Conservation (phyloP, 1,139 yeast genomes). For the Yamadazyma taylorii region DNA sequence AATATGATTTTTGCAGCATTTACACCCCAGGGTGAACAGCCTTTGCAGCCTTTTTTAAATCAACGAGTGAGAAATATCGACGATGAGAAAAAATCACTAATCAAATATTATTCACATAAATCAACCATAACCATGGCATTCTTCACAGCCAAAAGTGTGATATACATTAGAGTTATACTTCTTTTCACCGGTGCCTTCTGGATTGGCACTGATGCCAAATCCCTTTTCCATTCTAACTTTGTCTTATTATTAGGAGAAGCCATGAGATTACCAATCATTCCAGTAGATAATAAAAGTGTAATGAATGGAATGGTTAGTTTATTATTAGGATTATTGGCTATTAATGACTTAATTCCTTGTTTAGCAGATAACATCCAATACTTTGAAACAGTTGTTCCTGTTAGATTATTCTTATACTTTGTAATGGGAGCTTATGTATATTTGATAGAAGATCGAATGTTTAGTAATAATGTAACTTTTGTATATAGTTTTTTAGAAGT, state of each 20-base stretch:
- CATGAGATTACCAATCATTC: slow-evolving; percentile 50
- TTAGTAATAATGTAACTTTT: slow-evolving; percentile 64
- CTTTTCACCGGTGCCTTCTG: slow-evolving; percentile 53
- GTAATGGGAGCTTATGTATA: slow-evolving; percentile 46
- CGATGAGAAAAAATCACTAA: too few species aligned
- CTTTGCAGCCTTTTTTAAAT: too few species aligned
- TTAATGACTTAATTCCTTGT: slow-evolving; percentile 59
- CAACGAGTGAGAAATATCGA: too few species aligned
- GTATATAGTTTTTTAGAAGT: slow-evolving; percentile 65
- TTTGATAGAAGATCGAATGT: slow-evolving; percentile 36
- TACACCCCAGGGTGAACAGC: too few species aligned
- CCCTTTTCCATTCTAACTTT: slow-evolving; percentile 42
- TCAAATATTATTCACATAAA: slow-evolving; percentile 49
- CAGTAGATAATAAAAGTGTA: slow-evolving; percentile 46
- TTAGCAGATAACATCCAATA: slow-evolving; percentile 54
- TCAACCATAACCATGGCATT: too few species aligned
- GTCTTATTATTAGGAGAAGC: slow-evolving; percentile 58
- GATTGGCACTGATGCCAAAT: slow-evolving; percentile 57
- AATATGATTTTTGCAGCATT: too few species aligned
- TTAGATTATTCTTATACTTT: slow-evolving; percentile 61
- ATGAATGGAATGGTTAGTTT: slow-evolving; percentile 53
- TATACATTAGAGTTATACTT: slow-evolving; percentile 49
- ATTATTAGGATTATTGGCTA: slow-evolving; percentile 41
- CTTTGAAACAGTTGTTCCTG: slow-evolving; percentile 70
- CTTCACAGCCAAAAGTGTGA: slow-evolving; percentile 51